These are phyloP conservation scores for Candida germanica DNA, from an alignment of 805 yeast genomes.

Conservation along the genomic window DNA sequence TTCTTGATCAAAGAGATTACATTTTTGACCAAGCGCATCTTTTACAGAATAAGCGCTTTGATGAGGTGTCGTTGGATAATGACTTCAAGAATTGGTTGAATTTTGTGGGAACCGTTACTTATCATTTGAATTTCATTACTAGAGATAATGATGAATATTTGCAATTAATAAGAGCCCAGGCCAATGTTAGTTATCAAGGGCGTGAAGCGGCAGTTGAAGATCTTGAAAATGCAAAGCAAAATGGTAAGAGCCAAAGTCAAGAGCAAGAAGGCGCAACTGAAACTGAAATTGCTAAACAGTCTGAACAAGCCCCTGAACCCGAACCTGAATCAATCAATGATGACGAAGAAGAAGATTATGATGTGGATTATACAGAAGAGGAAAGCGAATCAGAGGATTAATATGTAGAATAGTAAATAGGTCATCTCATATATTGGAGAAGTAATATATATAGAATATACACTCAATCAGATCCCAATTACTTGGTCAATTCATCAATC, in stretches of 20 bases:
- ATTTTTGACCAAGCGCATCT: slow-evolving; percentile 32
- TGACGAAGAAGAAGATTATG: slow-evolving; percentile 3
- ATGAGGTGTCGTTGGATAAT: slow-evolving; percentile 22
- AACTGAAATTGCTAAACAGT: slow-evolving; percentile 63
- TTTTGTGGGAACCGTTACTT: slow-evolving; percentile 37
- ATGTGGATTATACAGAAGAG: slow-evolving; percentile 1
- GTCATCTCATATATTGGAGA: background rate
- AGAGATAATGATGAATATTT: slow-evolving; percentile 63
- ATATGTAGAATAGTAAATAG: background rate
- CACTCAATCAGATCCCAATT: too few relatives aligned
- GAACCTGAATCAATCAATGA: slow-evolving; percentile 2
- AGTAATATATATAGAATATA: too few relatives aligned
- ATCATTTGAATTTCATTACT: slow-evolving; percentile 47
- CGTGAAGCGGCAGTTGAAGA: slow-evolving; percentile 26
- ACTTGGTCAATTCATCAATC: slow-evolving; percentile 5
- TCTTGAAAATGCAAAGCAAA: slow-evolving; percentile 18
- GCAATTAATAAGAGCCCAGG: slow-evolving; percentile 38
- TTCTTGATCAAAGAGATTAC: slow-evolving; percentile 53
- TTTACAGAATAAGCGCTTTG: slow-evolving; percentile 15
- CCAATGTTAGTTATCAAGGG: slow-evolving; percentile 41
- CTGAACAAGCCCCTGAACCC: slow-evolving; percentile 10
- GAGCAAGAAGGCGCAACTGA: slow-evolving; percentile 29
- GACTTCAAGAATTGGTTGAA: slow-evolving; percentile 37
- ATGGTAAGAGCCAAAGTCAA: slow-evolving; percentile 14
- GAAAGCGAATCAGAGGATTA: background rate